Evolutionary conservation across 345 rosid genomes (phyloP), one percentile per base, ranked within the genome.

Genomic region (Moringa oleifera): DNA sequence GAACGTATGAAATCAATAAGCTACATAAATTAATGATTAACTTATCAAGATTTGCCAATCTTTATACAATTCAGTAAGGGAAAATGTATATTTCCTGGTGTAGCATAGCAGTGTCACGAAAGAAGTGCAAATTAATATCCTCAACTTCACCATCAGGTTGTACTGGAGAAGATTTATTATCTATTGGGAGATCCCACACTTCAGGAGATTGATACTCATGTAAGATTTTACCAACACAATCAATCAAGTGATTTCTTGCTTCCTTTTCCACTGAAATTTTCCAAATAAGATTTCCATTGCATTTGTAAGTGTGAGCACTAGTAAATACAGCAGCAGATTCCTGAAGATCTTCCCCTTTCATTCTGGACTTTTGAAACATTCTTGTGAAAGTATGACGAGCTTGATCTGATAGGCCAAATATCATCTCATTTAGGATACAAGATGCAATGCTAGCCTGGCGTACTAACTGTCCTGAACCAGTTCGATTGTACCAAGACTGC

Each of bases 391-490:
- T 69, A 70, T 83, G 71, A 17, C 73, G 74, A 20, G 92, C 83
- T 67, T 77, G 79, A 62, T 82, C 82, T 2, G 98, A 88, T 74
- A 88, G 61, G 62, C 98, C 98, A 73, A 77, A 90, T 36, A 90
- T 76, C 82, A 93, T 80, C 79, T 93, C 98, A 77, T 93, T 93
- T 62, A 90, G 71, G 70, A 93, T 81, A 75, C 96, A 90, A 12
- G 76, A 79, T 20, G 97, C 90, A 25, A 91, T 88, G 66, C 87
- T 75, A 23, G 97, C 96, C 71, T 83, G 91, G 31, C 87, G 92
- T 65, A 93, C 67, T 71, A 86, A 75, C 70, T 85, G 88, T 65
- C 95, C 97, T 55, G 88, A 83, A 66, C 95, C 90, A 41, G 76
- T 82, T 76, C 82, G 81, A 53, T 73, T 67, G 74, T 81, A 93